A percentile compares a stretch with the other conserved stretches of the same genome.
Evolutionary conservation across 1,139 yeast genomes (phyloP).

Genomic region (Zygoascus sp.): DNA sequence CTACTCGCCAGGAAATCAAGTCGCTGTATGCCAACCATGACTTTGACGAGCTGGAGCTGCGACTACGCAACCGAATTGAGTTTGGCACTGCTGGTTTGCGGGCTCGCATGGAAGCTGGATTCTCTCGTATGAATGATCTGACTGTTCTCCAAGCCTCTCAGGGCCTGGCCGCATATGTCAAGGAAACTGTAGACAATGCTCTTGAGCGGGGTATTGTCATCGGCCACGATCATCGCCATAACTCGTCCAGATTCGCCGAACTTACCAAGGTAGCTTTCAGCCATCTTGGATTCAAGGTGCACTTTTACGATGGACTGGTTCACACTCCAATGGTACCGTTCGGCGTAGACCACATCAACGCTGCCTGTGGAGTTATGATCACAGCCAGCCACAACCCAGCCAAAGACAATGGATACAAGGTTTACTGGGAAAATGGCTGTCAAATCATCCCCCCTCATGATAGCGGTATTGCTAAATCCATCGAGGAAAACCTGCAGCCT

Average conservation of each 20-base stretch:
- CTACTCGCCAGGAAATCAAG: constrained; percentile 53
- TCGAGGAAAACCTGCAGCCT: constrained; percentile 58
- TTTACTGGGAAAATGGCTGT: constrained; percentile 89
- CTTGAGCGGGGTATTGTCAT: constrained; percentile 54
- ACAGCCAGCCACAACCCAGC: constrained; percentile 98
- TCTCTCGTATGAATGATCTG: constrained; percentile 80
- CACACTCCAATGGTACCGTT: constrained; percentile 95
- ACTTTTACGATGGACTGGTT: constrained; percentile 47
- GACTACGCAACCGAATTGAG: constrained; percentile 55
- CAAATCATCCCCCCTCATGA: constrained; percentile 95
- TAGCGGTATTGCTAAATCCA: constrained; percentile 58
- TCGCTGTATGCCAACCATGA: constrained; percentile 42
- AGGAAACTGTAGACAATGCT: constrained; percentile 33
- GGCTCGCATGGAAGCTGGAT: constrained; percentile 86
- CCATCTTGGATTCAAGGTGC: constrained; percentile 63
- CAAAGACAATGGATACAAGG: constrained; percentile 89
- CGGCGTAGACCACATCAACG: constrained; percentile 57
- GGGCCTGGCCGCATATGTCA: constrained; percentile 69
- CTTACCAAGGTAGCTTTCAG: constrained; percentile 73
- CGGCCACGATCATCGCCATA: constrained; percentile 88
- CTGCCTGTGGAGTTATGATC: constrained; percentile 87
- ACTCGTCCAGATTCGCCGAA: constrained; percentile 75
- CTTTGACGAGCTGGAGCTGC: constrained; percentile 45
- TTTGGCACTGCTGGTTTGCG: constrained; percentile 94
- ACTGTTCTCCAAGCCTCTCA: constrained; percentile 91